A percentile compares a stretch with the other conserved stretches of the same genome.
phyloP scores from a whole-genome alignment of 331 rosid genomes.

The Pyracantha coccinea region DNA sequence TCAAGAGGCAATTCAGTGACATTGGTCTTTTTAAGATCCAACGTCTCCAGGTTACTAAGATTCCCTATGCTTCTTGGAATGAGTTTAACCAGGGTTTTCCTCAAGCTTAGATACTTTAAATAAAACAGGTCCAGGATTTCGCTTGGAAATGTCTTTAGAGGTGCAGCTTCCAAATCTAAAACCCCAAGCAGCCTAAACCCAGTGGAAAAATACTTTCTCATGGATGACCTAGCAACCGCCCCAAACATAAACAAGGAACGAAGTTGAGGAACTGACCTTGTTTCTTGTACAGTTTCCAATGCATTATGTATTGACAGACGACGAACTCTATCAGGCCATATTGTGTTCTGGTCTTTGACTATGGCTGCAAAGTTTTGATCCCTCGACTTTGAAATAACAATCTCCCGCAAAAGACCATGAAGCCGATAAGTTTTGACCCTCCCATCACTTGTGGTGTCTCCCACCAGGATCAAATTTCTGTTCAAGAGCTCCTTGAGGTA shows the following conservation, averaged over 20 bases:
- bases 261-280: not conserved
- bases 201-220: not conserved
- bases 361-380: not conserved
- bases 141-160: not conserved
- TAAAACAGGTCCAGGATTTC: not conserved
- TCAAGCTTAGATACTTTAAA: conserved; percentile 21
- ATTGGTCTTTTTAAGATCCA: conserved; percentile 11
- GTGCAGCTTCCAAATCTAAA: conserved; percentile 1
- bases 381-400: not conserved
- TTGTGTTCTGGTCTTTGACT: not conserved
- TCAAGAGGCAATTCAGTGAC: conserved; percentile 13
- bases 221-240: not conserved
- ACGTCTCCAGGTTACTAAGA: conserved; percentile 12
- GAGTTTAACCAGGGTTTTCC: conserved; percentile 1
- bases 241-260: conserved; percentile 9
- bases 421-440: conserved; percentile 9
- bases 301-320: conserved; percentile 1
- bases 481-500: conserved; percentile 14
- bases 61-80: conserved; percentile 15
- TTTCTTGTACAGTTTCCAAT: not conserved
- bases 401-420: conserved; percentile 4
- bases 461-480: conserved; percentile 14
- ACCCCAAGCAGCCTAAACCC: conserved; percentile 6
- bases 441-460: not conserved
- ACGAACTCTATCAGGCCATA: not conserved